phyloP scores from a whole-genome alignment of 2,329 filamentous ascomycete genomes.

The Arthroderma uncinatum region DNA sequence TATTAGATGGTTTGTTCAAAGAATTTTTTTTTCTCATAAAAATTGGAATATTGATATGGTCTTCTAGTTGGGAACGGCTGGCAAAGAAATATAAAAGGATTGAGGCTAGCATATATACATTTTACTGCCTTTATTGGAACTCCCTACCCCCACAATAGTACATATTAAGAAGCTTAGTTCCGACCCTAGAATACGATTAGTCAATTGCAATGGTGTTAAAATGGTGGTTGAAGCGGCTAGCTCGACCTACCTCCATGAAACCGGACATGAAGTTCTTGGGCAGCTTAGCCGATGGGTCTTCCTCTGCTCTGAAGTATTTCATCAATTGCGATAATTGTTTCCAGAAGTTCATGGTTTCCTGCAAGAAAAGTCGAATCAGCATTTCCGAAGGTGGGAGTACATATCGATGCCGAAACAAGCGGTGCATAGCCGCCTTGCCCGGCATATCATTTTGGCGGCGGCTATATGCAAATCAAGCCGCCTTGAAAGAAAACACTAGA shows the following conservation, averaged over 20 bases:
- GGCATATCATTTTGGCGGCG: no score
- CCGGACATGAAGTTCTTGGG: constrained; percentile 85
- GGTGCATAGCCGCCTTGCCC: no score
- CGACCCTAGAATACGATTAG: constrained; percentile 14
- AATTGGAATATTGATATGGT: not conserved
- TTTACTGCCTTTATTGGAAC: constrained; percentile 5
- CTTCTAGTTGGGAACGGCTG: not conserved
- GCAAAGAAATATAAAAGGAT: not conserved
- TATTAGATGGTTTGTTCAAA: not conserved
- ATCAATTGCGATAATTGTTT: constrained; percentile 93
- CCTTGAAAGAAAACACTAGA: not conserved
- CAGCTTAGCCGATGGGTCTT: constrained; percentile 61
- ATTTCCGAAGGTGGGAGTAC: not conserved
- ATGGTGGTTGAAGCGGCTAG: not conserved
- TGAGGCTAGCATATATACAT: constrained; percentile 11
- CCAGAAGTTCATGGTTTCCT: constrained; percentile 99
- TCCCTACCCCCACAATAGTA: not conserved
- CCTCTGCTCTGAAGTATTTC: constrained; percentile 90
- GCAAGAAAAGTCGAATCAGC: constrained; percentile 9
- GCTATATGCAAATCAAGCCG: not conserved
- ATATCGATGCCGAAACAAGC: not conserved
- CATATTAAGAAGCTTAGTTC: constrained; percentile 13
- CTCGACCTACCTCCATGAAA: constrained; percentile 71
- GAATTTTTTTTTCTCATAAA: not conserved
- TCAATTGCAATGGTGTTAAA: not conserved